Evolutionary conservation across 257 asterid species (phyloP), one percentile per base, ranked within the genome.

Genomic region (Echites panduratus): DNA sequence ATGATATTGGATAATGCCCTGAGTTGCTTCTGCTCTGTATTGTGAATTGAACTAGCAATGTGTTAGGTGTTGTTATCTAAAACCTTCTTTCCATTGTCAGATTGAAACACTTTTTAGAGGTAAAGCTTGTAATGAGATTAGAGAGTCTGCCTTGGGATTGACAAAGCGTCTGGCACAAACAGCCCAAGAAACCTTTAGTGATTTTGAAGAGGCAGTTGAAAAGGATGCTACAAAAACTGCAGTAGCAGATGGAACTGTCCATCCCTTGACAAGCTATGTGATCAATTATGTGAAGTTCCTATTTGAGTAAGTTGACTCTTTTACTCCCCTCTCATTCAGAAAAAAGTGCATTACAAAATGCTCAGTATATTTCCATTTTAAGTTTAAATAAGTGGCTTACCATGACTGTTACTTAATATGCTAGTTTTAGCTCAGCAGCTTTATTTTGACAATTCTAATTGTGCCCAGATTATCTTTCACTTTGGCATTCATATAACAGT

Each of bases 221-320:
- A 95, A 95, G 81, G 99, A 95, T 87, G 98, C 99, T 24, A 95
- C 99, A 45, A 95, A 92, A 92, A 92, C 97, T 81, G 93, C 97
- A 11, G 97, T 95, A 54, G 86, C 96, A 73, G 99, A 95, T 87
- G 99, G 99, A 79, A 92, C 98, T 68, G 99, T 95, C 71, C 98
- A 92, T 84, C 98, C 99, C 57, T 81, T 95, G 86, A 95, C 99
- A 67, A 95, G 99, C 89, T 95, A 92, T 79, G 99, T 95, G 80
- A 95, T 95, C 77, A 92, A 92, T 86, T 95, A 95, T 71, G 99
- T 95, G 82, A 95, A 95, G 77, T 95, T 95, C 86, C 84, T 95
- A 79, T 92, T 95, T 77, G 99, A 95, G 98, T 95, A 90, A 87
- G 99, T 86, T 64, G 61, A 20, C 74, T 5, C 8, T 54, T 59